Evolutionary conservation across 176 grass and related monocot species (phyloP).

Genomic region (Oryza coarctata): DNA sequence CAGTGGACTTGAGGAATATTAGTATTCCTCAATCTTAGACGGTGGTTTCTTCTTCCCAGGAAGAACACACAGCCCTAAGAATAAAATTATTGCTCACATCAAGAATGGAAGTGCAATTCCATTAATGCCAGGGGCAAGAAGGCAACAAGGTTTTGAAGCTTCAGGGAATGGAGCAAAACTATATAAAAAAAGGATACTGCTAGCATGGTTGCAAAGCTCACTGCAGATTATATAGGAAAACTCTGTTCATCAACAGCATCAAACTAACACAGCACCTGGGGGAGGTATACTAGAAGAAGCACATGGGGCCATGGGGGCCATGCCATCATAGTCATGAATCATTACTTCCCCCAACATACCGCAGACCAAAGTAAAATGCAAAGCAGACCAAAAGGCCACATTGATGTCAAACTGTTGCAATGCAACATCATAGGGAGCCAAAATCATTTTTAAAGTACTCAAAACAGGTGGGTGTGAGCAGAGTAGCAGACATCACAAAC

Average conservation of each 20-base stretch:
- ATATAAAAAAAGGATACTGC: not conserved
- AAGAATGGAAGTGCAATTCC: conserved; percentile 24
- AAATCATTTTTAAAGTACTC: conserved; percentile 38
- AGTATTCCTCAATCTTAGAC: conserved; percentile 31
- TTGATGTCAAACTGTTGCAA: conserved; percentile 37
- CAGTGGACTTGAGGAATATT: conserved; percentile 32
- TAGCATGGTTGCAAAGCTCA: conserved; percentile 22
- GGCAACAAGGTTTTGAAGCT: conserved; percentile 20
- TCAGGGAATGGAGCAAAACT: conserved; percentile 19
- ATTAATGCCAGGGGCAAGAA: conserved; percentile 41
- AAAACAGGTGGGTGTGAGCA: not conserved
- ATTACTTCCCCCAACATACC: conserved; percentile 33
- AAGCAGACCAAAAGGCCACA: conserved; percentile 30
- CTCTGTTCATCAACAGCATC: conserved; percentile 17
- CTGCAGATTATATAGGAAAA: not conserved
- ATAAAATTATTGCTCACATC: conserved; percentile 37
- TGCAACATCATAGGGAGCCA: conserved; percentile 23
- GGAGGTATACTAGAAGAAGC: conserved; percentile 20
- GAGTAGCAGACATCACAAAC: conserved; percentile 25
- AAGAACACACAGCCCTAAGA: conserved; percentile 45
- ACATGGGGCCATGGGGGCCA: conserved; percentile 50
- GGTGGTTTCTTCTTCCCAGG: conserved; percentile 47
- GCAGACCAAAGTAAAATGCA: conserved; percentile 46
- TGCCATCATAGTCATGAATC: conserved; percentile 43
- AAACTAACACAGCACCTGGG: conserved; percentile 32